These are phyloP conservation scores for Triangularia setosa DNA, from an alignment of 2,329 filamentous ascomycete species.

Conservation along the genomic window DNA sequence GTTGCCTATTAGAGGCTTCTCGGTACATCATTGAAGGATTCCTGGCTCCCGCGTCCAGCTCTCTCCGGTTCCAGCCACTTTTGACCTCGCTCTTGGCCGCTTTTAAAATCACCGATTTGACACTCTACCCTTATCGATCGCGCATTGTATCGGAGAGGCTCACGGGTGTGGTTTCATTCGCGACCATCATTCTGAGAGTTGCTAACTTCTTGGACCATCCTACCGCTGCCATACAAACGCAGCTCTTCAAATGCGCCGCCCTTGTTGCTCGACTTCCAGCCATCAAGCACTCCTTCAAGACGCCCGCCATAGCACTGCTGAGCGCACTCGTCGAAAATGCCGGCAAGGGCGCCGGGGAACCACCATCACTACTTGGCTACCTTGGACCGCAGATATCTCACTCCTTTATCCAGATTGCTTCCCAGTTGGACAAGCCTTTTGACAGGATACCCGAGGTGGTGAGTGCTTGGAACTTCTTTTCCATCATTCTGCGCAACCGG, in stretches of 20 bases:
- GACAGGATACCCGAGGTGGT: conserved; percentile 60
- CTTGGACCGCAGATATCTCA: conserved; percentile 78
- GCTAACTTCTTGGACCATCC: conserved; percentile 61
- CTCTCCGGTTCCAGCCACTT: conserved; percentile 73
- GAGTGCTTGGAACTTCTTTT: conserved; percentile 79
- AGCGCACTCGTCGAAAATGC: conserved; percentile 70
- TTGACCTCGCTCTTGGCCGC: conserved; percentile 65
- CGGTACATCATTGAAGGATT: conserved; percentile 74
- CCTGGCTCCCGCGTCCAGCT: conserved; percentile 63
- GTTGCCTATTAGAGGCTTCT: conserved; percentile 67
- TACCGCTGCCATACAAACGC: conserved; percentile 65
- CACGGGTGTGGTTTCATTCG: conserved; percentile 60
- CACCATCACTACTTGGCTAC: conserved; percentile 90
- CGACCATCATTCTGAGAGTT: conserved; percentile 66
- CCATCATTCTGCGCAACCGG: conserved; percentile 78
- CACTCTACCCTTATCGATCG: conserved; percentile 54
- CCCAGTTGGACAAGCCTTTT: conserved; percentile 72
- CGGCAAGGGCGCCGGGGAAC: conserved; percentile 64
- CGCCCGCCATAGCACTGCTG: conserved; percentile 64
- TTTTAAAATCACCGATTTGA: conserved; percentile 56
- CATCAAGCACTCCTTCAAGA: conserved; percentile 61
- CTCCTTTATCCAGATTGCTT: conserved; percentile 75
- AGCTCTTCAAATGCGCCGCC: conserved; percentile 76
- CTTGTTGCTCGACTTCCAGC: conserved; percentile 74
- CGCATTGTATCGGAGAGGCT: conserved; percentile 60